A percentile compares a stretch with the other conserved stretches of the same genome.
Evolutionary conservation across 2,329 filamentous ascomycete genomes (phyloP).

Genomic region (Scedosporium dehoogii): DNA sequence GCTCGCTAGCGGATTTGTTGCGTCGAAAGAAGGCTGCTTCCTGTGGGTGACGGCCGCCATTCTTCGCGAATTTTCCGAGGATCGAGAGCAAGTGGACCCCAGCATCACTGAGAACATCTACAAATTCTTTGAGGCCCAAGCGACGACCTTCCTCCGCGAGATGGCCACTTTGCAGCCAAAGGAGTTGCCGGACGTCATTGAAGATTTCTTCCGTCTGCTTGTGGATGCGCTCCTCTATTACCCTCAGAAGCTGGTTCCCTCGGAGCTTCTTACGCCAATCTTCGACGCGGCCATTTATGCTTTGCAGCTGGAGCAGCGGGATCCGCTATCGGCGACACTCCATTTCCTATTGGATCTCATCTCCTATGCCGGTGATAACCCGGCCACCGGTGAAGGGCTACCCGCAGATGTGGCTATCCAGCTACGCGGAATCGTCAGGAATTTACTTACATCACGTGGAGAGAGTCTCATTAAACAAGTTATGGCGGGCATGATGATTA

Average conservation of each 20-base stretch:
- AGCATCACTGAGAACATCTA: constrained; percentile 83
- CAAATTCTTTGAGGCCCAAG: constrained; percentile 88
- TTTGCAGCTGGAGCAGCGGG: constrained; percentile 79
- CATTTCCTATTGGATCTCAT: constrained; percentile 90
- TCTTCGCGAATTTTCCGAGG: constrained; percentile 88
- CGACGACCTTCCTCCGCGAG: constrained; percentile 78
- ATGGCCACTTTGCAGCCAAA: constrained; percentile 69
- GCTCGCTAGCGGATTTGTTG: constrained; percentile 73
- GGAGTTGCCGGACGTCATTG: constrained; percentile 76
- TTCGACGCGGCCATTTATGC: constrained; percentile 82
- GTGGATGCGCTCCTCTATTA: constrained; percentile 92
- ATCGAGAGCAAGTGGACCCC: constrained; percentile 72
- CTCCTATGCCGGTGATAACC: constrained; percentile 73
- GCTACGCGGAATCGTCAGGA: constrained; percentile 62
- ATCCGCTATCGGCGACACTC: constrained; percentile 81
- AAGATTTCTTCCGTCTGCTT: constrained; percentile 91
- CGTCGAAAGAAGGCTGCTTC: constrained; percentile 88
- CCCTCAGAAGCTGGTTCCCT: constrained; percentile 72
- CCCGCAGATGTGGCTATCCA: constrained; percentile 54
- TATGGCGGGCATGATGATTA: constrained; percentile 98
- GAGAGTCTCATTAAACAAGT: constrained; percentile 77
- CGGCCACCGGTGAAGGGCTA: constrained; percentile 48
- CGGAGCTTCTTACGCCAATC: constrained; percentile 68
- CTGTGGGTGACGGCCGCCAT: constrained; percentile 97
- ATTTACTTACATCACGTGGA: constrained; percentile 60